Percentiles rank a stretch among this genome's conserved stretches.
Evolutionary conservation across 768 basidiomycete genomes (phyloP).

Genomic region (Podaxis sp.): DNA sequence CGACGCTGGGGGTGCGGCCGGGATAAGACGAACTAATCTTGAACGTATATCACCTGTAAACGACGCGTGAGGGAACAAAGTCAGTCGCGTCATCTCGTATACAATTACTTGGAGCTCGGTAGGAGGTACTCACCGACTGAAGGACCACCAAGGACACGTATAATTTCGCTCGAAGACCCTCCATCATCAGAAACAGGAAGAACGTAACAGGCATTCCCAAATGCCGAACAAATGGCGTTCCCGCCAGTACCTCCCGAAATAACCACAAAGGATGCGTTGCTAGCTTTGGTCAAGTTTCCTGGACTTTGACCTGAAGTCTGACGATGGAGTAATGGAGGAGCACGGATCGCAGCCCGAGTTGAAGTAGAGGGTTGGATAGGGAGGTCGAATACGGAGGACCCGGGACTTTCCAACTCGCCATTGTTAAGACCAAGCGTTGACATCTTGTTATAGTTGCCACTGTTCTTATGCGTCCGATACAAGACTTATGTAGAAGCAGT

Average conservation of each 20-base stretch:
- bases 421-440: neutral
- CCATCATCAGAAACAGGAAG: slow-evolving; percentile 96
- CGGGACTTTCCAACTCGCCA: slow-evolving; percentile 46
- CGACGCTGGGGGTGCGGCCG: slow-evolving; percentile 53
- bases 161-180: slow-evolving; percentile 92
- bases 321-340: slow-evolving; percentile 8
- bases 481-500: neutral
- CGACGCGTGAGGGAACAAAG: neutral
- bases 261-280: slow-evolving; percentile 56
- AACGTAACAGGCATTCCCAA: slow-evolving; percentile 75
- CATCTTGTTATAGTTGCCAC: neutral
- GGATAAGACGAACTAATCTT: slow-evolving; percentile 85
- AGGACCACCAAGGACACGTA: slow-evolving; percentile 84
- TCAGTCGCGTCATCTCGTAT: neutral
- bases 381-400: slow-evolving; percentile 75
- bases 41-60: slow-evolving; percentile 81
- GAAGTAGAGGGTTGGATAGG: slow-evolving; percentile 42
- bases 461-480: neutral
- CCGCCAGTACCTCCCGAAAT: slow-evolving; percentile 95
- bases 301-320: neutral
- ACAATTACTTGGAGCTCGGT: neutral
- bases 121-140: slow-evolving; percentile 59
- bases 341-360: slow-evolving; percentile 2
- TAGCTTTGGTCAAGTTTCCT: neutral
- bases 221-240: slow-evolving; percentile 87